Base-by-base conservation (phyloP, 768 basidiomycete genomes). In the Phlebiopsis gigantea region DNA sequence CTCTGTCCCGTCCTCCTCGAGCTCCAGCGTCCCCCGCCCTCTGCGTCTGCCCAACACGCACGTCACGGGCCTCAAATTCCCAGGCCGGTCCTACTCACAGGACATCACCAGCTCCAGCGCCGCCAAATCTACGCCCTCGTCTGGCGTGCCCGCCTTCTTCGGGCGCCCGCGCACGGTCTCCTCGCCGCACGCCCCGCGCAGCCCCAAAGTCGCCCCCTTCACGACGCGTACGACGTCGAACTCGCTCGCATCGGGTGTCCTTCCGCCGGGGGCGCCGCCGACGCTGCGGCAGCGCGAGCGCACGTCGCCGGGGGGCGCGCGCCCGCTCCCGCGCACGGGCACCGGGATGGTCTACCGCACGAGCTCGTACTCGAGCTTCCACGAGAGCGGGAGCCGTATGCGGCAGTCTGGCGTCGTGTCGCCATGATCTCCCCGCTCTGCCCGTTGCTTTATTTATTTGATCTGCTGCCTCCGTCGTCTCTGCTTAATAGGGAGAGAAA, bases 281-380 rank as follows among this genome's bases (percentile, higher is more conserved):
- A 58, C 57, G 4, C 29, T 58, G 45, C 26, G 57, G 26, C 51
- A 53, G 29, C 46, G 52, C 46, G 51, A 30, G 30, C n/a, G n/a
- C n/a, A 39, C 50, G 25, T 30, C 48, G 21, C 51, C 51, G n/a
- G 31, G 29, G 12, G 58, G 58, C 30, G 58, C 58, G 2, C 53
- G 58, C 3, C 59, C 59, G 9, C 29, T 39, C 2, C 58, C 58
- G 2, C 55, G 59, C 3, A 60, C 59, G 12, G 59, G 59, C 29
- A 60, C 59, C 7, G 59, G 55, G 12, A 60, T 60, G 55, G 49
- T 43, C 14, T 60, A 60, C 42, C 54, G 59, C 12, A 56, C 59
- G 14, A 56, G 54, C 31, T 55, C 54, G 25, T 30, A 41, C 53
- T 56, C 58, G n/a, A 55, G 53, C 42, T 46, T 58, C 46, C 45